A percentile compares a stretch with the other conserved stretches of the same genome.
These are phyloP conservation scores for Papilionanthe hybrid DNA, from an alignment of 116 monocot species.

Conservation along the genomic window DNA sequence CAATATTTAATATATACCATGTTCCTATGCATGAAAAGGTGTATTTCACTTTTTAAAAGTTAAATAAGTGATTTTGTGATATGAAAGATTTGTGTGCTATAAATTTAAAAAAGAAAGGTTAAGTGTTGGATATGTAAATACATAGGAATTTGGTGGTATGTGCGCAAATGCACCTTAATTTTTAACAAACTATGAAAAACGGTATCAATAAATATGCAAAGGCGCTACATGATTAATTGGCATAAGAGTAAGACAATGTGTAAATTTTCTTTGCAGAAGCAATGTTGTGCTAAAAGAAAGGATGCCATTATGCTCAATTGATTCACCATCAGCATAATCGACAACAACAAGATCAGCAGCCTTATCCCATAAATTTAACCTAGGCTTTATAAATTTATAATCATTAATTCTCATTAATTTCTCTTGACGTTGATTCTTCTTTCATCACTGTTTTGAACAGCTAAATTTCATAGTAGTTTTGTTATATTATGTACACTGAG, in stretches of 20 bases:
- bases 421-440: not conserved
- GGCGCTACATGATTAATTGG: not conserved
- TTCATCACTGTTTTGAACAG: not conserved
- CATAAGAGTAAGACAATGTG: not conserved
- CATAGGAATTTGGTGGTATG: too few relatives aligned
- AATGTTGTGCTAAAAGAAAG: not conserved
- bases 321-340: not conserved
- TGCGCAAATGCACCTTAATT: too few relatives aligned
- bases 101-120: too few relatives aligned
- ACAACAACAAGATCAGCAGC: not conserved
- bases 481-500: not conserved
- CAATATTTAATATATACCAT: too few relatives aligned
- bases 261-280: not conserved
- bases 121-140: too few relatives aligned
- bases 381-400: not conserved
- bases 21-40: too few relatives aligned
- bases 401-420: not conserved
- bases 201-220: not conserved
- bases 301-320: not conserved
- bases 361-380: not conserved
- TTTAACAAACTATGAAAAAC: not conserved
- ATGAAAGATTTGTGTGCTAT: too few relatives aligned
- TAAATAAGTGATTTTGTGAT: too few relatives aligned
- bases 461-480: not conserved
- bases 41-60: too few relatives aligned